These are phyloP conservation scores for Lodderomyces theae DNA, from an alignment of 1,139 yeast genomes.

Conservation along the genomic window DNA sequence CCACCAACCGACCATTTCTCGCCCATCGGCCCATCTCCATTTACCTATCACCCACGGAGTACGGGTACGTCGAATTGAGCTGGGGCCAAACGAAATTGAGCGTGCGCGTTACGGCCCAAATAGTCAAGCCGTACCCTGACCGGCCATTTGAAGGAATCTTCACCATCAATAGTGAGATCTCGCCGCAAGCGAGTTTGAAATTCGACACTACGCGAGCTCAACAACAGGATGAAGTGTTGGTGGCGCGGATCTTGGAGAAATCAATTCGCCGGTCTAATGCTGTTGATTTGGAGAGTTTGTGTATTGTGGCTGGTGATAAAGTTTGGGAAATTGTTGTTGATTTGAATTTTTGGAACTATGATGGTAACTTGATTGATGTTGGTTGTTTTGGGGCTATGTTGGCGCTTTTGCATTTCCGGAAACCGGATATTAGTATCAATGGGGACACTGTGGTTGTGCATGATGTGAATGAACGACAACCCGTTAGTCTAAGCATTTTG, in stretches of 20 bases:
- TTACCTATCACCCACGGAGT: constrained; percentile 57
- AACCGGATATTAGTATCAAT: constrained; percentile 72
- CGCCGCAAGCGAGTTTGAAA: constrained; percentile 84
- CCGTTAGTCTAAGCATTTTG: constrained; percentile 78
- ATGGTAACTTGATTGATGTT: constrained; percentile 89
- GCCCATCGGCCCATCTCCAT: constrained; percentile 66
- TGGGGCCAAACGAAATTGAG: constrained; percentile 76
- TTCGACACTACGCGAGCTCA: constrained; percentile 62
- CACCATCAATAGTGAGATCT: constrained; percentile 76
- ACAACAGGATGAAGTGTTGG: constrained; percentile 75
- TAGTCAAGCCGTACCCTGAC: constrained; percentile 83
- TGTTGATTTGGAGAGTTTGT: constrained; percentile 81
- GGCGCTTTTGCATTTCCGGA: constrained; percentile 75
- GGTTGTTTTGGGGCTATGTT: constrained; percentile 89
- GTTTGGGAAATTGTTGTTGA: constrained; percentile 93
- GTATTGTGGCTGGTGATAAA: constrained; percentile 86
- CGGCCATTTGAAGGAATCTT: constrained; percentile 93
- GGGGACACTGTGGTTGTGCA: constrained; percentile 58
- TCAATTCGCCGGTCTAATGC: constrained; percentile 89
- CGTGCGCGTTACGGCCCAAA: constrained; percentile 75
- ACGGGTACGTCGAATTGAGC: constrained; percentile 76
- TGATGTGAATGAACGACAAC: constrained; percentile 73
- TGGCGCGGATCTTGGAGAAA: constrained; percentile 81
- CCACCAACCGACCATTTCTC: constrained; percentile 53
- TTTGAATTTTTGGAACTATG: constrained; percentile 81